Conservation (phyloP, 2,329 filamentous ascomycete species). For the Talaromyces sp. region DNA sequence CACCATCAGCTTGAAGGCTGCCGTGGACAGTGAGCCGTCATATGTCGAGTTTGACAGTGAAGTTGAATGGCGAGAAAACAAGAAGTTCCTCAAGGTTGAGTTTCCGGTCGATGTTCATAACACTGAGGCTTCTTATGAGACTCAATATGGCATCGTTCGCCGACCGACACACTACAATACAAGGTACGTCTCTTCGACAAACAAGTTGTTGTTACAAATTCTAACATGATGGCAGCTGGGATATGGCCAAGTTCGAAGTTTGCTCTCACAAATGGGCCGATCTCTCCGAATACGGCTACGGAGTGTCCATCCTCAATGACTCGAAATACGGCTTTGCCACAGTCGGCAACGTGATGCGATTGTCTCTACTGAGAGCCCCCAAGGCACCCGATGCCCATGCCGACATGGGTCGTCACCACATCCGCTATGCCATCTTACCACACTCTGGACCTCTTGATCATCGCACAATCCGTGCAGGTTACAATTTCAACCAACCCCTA, state of each 20-base stretch:
- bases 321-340: slow-evolving; percentile 96
- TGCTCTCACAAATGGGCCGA: slow-evolving; percentile 95
- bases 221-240: slow-evolving; percentile 56
- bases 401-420: slow-evolving; percentile 84
- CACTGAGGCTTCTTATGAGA: slow-evolving; percentile 91
- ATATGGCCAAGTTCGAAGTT: slow-evolving; percentile 97
- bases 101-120: slow-evolving; percentile 90
- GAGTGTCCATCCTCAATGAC: slow-evolving; percentile 89
- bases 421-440: slow-evolving; percentile 86
- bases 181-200: slow-evolving; percentile 44
- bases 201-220: neutral
- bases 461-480: slow-evolving; percentile 73
- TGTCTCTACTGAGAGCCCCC: slow-evolving; percentile 77
- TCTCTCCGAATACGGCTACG: slow-evolving; percentile 79
- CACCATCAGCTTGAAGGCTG: slow-evolving; percentile 71
- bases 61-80: slow-evolving; percentile 95
- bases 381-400: slow-evolving; percentile 92
- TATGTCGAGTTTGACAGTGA: slow-evolving; percentile 75
- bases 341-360: slow-evolving; percentile 78
- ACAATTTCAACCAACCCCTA: slow-evolving; percentile 84
- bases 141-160: slow-evolving; percentile 81
- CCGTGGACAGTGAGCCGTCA: slow-evolving; percentile 59
- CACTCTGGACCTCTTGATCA: slow-evolving; percentile 68
- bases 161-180: slow-evolving; percentile 98
- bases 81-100: slow-evolving; percentile 98